These are phyloP conservation scores for Psilocybe cyanescens DNA, from an alignment of 768 basidiomycete species.

Conservation along the genomic window DNA sequence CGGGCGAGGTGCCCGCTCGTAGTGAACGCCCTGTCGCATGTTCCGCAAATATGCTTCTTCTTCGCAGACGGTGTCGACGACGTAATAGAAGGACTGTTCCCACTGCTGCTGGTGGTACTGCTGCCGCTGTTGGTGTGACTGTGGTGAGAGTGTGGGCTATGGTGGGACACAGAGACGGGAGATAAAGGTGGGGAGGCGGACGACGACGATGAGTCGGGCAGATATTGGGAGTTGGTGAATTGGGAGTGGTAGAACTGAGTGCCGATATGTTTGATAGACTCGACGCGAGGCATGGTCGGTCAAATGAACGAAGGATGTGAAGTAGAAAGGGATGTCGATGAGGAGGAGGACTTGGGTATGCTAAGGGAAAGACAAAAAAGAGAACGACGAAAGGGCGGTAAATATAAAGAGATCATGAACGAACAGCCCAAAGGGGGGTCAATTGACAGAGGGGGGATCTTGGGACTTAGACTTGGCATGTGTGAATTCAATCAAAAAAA, in stretches of 20 bases:
- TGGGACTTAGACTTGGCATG: constrained; percentile 32
- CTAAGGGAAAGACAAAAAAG: constrained; percentile 16
- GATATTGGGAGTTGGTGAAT: constrained; percentile 30
- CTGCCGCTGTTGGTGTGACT: not conserved
- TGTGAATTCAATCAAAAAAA: constrained; percentile 21
- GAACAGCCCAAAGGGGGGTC: constrained; percentile 23
- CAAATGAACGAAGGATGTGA: constrained; percentile 9
- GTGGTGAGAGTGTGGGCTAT: not conserved
- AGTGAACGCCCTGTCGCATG: constrained; percentile 81
- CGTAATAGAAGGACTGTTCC: not conserved
- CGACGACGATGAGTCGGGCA: constrained; percentile 16
- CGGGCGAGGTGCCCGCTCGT: constrained; percentile 89
- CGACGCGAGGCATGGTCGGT: constrained; percentile 41
- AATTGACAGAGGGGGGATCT: constrained; percentile 5
- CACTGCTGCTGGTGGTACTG: no score
- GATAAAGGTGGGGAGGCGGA: constrained; percentile 31
- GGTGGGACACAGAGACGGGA: constrained; percentile 28
- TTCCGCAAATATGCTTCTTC: constrained; percentile 67
- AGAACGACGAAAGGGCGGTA: constrained; percentile 10
- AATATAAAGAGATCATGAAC: constrained; percentile 30
- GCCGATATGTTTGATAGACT: constrained; percentile 24
- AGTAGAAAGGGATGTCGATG: constrained; percentile 6
- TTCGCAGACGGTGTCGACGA: constrained; percentile 28
- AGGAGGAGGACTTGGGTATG: constrained; percentile 12
- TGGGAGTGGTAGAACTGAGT: constrained; percentile 38